Conservation (phyloP, 768 basidiomycete genomes). For the Zangia roseola region DNA sequence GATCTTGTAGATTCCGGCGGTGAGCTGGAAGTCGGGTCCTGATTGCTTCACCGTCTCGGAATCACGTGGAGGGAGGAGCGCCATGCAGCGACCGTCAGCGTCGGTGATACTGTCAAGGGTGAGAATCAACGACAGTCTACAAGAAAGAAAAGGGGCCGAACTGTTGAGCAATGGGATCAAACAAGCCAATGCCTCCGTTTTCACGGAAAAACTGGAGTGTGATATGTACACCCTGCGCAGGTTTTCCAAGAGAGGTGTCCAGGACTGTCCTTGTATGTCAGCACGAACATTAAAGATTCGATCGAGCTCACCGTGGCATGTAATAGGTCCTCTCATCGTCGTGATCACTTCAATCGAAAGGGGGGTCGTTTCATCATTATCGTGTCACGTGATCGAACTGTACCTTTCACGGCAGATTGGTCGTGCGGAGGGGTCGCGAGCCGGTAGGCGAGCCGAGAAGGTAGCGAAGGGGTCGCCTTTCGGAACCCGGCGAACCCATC, state of each 20-base stretch:
- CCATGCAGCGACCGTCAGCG: slow-evolving; percentile 76
- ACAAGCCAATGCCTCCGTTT: slow-evolving; percentile 40
- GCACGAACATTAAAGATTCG: neutral
- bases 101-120: slow-evolving; percentile 61
- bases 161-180: slow-evolving; percentile 61
- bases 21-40: slow-evolving; percentile 42
- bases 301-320: slow-evolving; percentile 72
- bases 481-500: too few relatives aligned
- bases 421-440: too few relatives aligned
- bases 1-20: slow-evolving; percentile 69
- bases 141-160: slow-evolving; percentile 30
- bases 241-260: slow-evolving; percentile 81
- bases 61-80: slow-evolving; percentile 60
- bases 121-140: neutral
- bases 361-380: neutral
- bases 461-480: too few relatives aligned
- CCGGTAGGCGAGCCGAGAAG: too few relatives aligned
- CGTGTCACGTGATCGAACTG: slow-evolving; percentile 8
- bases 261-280: slow-evolving; percentile 54
- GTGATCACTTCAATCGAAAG: neutral
- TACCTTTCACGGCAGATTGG: too few relatives aligned
- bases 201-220: slow-evolving; percentile 53
- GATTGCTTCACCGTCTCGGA: slow-evolving; percentile 44
- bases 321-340: slow-evolving; percentile 73
- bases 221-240: slow-evolving; percentile 69